phyloP scores from a whole-genome alignment of 257 asterid genomes.

The Solanum sejunctum region DNA sequence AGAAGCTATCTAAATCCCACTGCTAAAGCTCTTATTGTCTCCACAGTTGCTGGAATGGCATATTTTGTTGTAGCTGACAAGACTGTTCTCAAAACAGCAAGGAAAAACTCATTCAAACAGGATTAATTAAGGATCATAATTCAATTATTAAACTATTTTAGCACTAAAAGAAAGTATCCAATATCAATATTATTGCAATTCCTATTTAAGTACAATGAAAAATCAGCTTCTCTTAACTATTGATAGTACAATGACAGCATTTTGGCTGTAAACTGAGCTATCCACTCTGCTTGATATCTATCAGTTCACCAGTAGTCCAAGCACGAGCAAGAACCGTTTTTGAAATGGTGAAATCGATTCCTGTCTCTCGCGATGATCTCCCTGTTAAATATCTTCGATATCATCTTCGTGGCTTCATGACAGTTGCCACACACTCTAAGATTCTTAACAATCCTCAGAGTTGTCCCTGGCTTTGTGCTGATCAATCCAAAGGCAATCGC shows the following conservation, averaged over 20 bases:
- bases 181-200: neutral
- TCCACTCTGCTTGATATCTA: neutral
- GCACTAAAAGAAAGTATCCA: neutral
- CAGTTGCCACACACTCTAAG: conserved; percentile 18
- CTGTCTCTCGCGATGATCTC: conserved; percentile 21
- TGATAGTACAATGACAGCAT: neutral
- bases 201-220: neutral
- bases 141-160: neutral
- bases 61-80: conserved; percentile 91
- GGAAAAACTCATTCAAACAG: conserved; percentile 47
- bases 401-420: conserved; percentile 14
- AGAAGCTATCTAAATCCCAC: conserved; percentile 74
- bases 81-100: conserved; percentile 64
- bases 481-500: conserved; percentile 21
- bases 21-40: conserved; percentile 82
- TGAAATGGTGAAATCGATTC: conserved; percentile 27
- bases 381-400: conserved; percentile 16
- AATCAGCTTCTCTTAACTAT: neutral
- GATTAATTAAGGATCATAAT: neutral
- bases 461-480: conserved; percentile 18
- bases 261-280: neutral
- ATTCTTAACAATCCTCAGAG: conserved; percentile 20
- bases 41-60: conserved; percentile 79
- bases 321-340: conserved; percentile 20
- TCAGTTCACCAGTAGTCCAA: conserved; percentile 20